Base-by-base conservation (phyloP, 106 monocot species). In the Posidonia australis region DNA sequence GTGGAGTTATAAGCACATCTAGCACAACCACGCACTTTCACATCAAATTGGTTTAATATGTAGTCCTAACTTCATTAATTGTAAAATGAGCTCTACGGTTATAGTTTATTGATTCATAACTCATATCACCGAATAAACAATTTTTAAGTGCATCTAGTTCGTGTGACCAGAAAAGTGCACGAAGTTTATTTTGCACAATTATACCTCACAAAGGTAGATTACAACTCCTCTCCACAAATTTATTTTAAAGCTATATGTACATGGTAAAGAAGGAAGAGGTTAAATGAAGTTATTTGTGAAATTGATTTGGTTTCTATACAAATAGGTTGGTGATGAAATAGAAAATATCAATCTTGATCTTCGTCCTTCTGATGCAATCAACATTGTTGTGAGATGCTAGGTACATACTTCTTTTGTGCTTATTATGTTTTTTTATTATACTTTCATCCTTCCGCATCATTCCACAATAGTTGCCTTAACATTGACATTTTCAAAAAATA, bases 361-460 rank as follows among this genome's bases (percentile, higher is more conserved):
- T 22, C 77, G 92, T 32, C 92, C 92, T 55, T 92, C 92, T 32
- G 92, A 92, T 79, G 92, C 92, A 23, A 92, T 92, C 14, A 92
- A 92, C 72, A 83, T 92, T 51, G 92, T 88, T 51, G 88, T 92
- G 20, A 76, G 88, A 48, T 88, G 88, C 81, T 83, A 92, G 82
- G 92, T 92, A 44, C 76, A 58, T 26, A 19, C 54, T 42, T 41
- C 14, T 44, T 29, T 47, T 49, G 2, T 54, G n/a, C 48, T 24
- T 25, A 36, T 36, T n/a, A n/a, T n/a, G n/a, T n/a, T n/a, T n/a
- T n/a, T n/a, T 7, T 7, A 36, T 36, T 36, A 36, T 36, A n/a
- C 7, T 36, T 36, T 36, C 36, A 36, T 36, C 5, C 36, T 36
- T 4, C 36, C 2, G 36, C 7, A 7, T 36, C 36, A 36, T 36